These are phyloP conservation scores for Hansenula anomala DNA, from an alignment of 1,139 yeast species.

Conservation along the genomic window DNA sequence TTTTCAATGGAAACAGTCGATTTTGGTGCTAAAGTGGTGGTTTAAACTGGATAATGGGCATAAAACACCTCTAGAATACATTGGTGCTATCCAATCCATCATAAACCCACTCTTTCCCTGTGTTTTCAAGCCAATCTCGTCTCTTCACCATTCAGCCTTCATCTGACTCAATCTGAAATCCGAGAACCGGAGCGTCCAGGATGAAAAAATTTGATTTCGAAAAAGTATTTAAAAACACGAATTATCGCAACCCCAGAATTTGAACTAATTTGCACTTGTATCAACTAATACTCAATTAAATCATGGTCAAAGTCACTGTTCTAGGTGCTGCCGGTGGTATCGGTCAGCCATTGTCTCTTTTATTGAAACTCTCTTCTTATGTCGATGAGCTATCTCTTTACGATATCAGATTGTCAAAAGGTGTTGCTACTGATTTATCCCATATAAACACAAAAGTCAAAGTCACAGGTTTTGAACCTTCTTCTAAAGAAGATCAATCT, in stretches of 20 bases:
- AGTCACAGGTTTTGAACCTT: conserved; percentile 53
- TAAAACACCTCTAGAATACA: too few relatives aligned
- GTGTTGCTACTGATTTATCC: conserved; percentile 71
- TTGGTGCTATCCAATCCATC: too few relatives aligned
- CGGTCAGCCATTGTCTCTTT: conserved; percentile 69
- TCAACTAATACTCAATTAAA: neutral
- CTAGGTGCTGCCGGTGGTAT: conserved; percentile 82
- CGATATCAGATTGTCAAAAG: conserved; percentile 64
- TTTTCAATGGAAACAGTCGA: too few relatives aligned
- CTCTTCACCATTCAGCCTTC: neutral
- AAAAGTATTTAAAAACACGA: neutral
- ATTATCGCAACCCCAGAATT: neutral
- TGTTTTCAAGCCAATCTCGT: too few relatives aligned
- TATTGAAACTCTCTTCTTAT: conserved; percentile 52
- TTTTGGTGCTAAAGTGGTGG: too few relatives aligned
- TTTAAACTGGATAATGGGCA: too few relatives aligned
- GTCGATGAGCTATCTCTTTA: conserved; percentile 55
- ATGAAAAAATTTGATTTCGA: neutral
- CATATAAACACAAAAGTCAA: conserved; percentile 61
- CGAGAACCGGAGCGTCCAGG: neutral
- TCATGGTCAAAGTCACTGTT: conserved; percentile 64
- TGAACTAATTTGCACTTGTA: too few relatives aligned
- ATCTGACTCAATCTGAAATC: neutral
- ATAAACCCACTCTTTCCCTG: too few relatives aligned
- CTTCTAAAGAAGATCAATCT: conserved; percentile 40